Base-by-base conservation (phyloP, 495 filamentous ascomycete genomes). In the Podospora australis region DNA sequence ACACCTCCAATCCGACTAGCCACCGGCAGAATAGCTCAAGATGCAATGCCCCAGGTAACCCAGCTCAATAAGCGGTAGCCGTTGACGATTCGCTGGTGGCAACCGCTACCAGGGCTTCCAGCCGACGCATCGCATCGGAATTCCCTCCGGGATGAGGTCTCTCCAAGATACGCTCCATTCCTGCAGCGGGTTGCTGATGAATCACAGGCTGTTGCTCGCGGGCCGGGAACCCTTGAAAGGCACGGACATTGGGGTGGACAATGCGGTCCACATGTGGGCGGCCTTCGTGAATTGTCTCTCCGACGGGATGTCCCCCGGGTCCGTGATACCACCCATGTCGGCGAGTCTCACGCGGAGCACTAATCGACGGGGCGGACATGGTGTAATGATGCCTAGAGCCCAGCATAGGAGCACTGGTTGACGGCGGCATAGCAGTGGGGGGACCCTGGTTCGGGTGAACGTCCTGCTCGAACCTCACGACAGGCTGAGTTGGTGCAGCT, bases 91-190 rank as follows among this genome's bases (percentile, higher is more conserved):
- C 86, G 49, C 84, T 87, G 2, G 90, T 92, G 7, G 90, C 90
- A 46, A 92, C 88, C 2, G 90, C 90, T 21, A 95, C 90, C 24
- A 96, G 77, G 13, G 87, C 87, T 49, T 96, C 86, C 19, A 96
- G 68, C 11, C 86, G 73, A 44, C 78, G 75, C 81, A 90, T 39
- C 64, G 70, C 52, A 65, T 67, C 57, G 39, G 57, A 26, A 39
- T 56, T 69, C 57, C 1, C 40, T 28, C 14, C 48, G 24, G 10
- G 54, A 55, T 13, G 54, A 3, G 62, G 54, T 32, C 21, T 63
- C 53, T 51, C 67, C 56, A 52, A 49, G 28, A 28, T 26, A 10
- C 39, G 41, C 8, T 53, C 44, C 22, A 19, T 19, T 10, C 35
- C 11, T 2, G 49, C 16, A 6, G 21, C 50, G 7, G 34, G 46